phyloP scores from a whole-genome alignment of 139 green algal species.

The Chlamydomonas sp. region DNA sequence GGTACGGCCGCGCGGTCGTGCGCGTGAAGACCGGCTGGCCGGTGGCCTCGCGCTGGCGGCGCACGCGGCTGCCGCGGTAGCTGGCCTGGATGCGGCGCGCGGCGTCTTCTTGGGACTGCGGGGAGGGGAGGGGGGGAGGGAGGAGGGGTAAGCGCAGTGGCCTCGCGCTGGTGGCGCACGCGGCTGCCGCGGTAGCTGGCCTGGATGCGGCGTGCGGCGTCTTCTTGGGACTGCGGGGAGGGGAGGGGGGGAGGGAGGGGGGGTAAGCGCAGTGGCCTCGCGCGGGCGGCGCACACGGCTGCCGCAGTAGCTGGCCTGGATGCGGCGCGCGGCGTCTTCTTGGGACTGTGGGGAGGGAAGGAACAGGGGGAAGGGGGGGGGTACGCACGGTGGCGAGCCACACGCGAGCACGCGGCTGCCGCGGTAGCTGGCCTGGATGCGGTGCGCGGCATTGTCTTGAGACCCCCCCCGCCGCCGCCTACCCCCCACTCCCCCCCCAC shows the following conservation, averaged over 20 bases:
- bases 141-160: background rate
- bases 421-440: slow-evolving; percentile 32
- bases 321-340: slow-evolving; percentile 23
- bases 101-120: slow-evolving; percentile 18
- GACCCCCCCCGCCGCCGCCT: too few relatives aligned
- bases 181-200: too few relatives aligned
- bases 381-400: background rate
- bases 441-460: slow-evolving; percentile 17
- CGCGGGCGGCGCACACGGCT: too few relatives aligned
- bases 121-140: background rate
- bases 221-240: slow-evolving; percentile 14
- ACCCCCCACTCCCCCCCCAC: too few relatives aligned
- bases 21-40: slow-evolving; percentile 6
- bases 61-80: slow-evolving; percentile 22
- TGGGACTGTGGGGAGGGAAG: background rate
- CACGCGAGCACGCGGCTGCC: slow-evolving; percentile 15
- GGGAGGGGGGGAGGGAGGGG: background rate
- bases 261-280: background rate
- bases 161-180: too few relatives aligned
- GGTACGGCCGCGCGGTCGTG: too few relatives aligned
- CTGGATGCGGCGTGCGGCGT: slow-evolving; percentile 28
- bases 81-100: slow-evolving; percentile 25
- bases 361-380: background rate
- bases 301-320: too few relatives aligned
- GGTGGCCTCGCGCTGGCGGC: slow-evolving; percentile 4